Base-by-base conservation (phyloP, 768 basidiomycete species). In the Suillus cothurnatus region DNA sequence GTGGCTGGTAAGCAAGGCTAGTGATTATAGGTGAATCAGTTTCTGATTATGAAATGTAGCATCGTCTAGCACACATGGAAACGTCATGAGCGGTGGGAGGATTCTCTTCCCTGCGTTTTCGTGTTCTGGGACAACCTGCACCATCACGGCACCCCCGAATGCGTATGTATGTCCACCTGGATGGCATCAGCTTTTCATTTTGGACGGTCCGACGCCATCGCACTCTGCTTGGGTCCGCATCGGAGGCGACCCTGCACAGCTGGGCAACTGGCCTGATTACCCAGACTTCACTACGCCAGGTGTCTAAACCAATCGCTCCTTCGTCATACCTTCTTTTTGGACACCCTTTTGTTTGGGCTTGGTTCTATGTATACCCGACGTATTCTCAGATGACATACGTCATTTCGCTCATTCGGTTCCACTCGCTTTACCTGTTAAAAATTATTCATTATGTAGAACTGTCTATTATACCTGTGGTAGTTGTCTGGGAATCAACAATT, bases 181-280 rank as follows among this genome's bases (percentile, higher is more conserved):
- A 6, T 93, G 92, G 88, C 85, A 88, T 63, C 88, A 90, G 72
- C 71, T 94, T 12, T 94, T 89, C 72, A 80, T 94, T 55, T 79
- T 94, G 34, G 91, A 93, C 61, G 91, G 91, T 1, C 88, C 90
- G 34, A 92, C 91, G 4, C 92, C 93, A 4, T 92, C 89, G 31
- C 84, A 87, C 67, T 90, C 91, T 21, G 75, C 81, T 14, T 92
- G 89, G 87, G 85, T 94, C 15, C 85, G 91, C 32, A 90, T 94
- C 60, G 92, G 92, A 23, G 90, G 90, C 1, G 93, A 94, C 71
- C 92, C 91, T 0, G 82, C 81, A 0, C 28, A 79, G 61, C 73
- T 94, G 14, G 92, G 92, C 0, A 86, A 89, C 68, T 94, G 92
- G 92, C 92, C 92, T 0, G 62, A 85, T 62, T 77, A 85, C 69